These are phyloP conservation scores for Dissophora ornata DNA, from an alignment of 192 early-diverging fungal genomes.

Conservation along the genomic window DNA sequence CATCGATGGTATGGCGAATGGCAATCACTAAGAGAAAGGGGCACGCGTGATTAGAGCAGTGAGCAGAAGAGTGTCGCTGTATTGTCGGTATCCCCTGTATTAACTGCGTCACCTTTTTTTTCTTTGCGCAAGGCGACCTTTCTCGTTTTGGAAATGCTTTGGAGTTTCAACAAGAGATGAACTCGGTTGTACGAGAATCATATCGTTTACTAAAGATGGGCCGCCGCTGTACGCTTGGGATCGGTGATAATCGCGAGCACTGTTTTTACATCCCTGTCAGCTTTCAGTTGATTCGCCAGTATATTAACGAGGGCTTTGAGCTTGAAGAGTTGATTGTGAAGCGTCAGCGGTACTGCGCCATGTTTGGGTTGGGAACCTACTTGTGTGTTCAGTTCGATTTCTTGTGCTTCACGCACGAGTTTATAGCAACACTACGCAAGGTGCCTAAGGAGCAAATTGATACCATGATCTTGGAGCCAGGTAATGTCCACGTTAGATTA, in stretches of 20 bases:
- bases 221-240: conserved; percentile 84
- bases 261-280: conserved; percentile 91
- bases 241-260: conserved; percentile 92
- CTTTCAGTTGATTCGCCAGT: conserved; percentile 84
- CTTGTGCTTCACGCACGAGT: conserved; percentile 95
- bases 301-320: conserved; percentile 87
- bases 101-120: too few species aligned
- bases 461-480: conserved; percentile 59
- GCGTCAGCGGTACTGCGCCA: conserved; percentile 88
- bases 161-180: conserved; percentile 84
- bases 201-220: conserved; percentile 79
- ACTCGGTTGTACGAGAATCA: conserved; percentile 74
- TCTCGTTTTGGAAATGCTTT: conserved; percentile 79
- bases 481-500: conserved; percentile 20
- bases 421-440: conserved; percentile 85
- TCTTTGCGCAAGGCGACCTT: conserved; percentile 75
- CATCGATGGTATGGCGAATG: conserved; percentile 77
- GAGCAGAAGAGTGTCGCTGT: too few species aligned
- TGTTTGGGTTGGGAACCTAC: conserved; percentile 88
- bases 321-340: conserved; percentile 92
- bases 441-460: conserved; percentile 64
- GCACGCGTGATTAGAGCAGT: too few species aligned
- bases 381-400: conserved; percentile 92
- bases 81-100: too few species aligned
- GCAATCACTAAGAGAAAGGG: too few species aligned